Evolutionary conservation across 2,329 filamentous ascomycete genomes (phyloP), one percentile per base, ranked within the genome.

Genomic region (Botrytis tulipae): DNA sequence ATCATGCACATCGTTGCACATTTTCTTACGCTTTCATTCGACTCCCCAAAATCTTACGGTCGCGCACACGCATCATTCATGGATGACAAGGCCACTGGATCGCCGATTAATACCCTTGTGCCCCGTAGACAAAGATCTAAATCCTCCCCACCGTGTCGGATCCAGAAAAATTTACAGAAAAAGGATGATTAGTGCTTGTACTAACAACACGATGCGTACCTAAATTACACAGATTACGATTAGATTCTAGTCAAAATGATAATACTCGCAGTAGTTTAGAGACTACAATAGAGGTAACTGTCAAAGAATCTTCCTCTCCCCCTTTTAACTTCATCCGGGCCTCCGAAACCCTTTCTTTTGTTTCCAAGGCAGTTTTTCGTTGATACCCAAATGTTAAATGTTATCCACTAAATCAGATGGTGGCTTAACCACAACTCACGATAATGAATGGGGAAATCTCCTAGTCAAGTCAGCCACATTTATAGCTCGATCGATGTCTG

Each of bases 1-100:
- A 63, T 71, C 25, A 71, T 63, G 69, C 69, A 71, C 44, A 63
- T 71, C 69, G 69, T 63, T 54, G 59, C 69, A 70, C 40, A 70
- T 70, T 40, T 44, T 40, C 60, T 42, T 22, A 61, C 40, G 29
- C 69, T 62, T 40, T 37, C 57, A 62, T 71, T 62, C 57, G 69
- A 57, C 44, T 51, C 20, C 40, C 57, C 10, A 48, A 63, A 40
- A 71, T 59, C 59, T 71, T 54, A 71, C 32, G 32, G 59, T 32
- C n/a, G 42, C 57, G 69, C 59, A 71, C 69, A 63, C 54, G 59
- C 69, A 54, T 71, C 66, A 35, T 37, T 40, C 25, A 22, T 40
- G 48, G 48, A 69, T 69, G 46, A 57, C 69, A 48, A 48, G 42
- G 25, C 32, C 59, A 51, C 20, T 63, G 69, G 32, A 71, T 71